These are phyloP conservation scores for Allantophomopsis lycopodina DNA, from an alignment of 2,329 filamentous ascomycete species.

Conservation along the genomic window DNA sequence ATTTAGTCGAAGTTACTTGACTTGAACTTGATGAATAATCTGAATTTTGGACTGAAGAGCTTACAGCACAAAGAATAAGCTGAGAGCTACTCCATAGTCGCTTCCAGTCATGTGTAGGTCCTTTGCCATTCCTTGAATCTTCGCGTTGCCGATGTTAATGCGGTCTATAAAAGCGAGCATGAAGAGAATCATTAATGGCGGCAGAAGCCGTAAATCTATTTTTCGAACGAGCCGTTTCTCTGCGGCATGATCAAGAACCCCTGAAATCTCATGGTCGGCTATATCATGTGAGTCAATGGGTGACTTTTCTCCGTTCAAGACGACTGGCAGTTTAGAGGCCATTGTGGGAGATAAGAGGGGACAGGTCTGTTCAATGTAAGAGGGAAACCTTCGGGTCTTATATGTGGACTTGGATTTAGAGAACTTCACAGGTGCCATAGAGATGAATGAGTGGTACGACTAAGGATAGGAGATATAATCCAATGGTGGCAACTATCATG, in stretches of 20 bases:
- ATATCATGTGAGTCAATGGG: not conserved
- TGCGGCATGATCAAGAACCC: conserved; percentile 3
- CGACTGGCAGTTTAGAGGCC: too few relatives aligned
- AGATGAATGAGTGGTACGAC: too few relatives aligned
- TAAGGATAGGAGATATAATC: too few relatives aligned
- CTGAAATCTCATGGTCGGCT: not conserved
- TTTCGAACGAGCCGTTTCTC: conserved; percentile 9
- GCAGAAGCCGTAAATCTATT: conserved; percentile 10
- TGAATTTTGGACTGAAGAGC: not conserved
- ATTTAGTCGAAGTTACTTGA: not conserved
- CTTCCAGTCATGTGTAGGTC: conserved; percentile 37
- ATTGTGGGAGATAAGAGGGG: too few relatives aligned
- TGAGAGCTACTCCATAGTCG: conserved; percentile 36
- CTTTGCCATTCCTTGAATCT: conserved; percentile 52
- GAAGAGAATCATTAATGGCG: conserved; percentile 46
- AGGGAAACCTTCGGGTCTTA: too few relatives aligned
- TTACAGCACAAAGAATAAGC: conserved; percentile 16
- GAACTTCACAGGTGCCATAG: too few relatives aligned
- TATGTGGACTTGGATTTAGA: too few relatives aligned
- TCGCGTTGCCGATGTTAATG: conserved; percentile 68
- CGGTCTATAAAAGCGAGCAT: conserved; percentile 59
- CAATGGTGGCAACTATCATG: too few relatives aligned
- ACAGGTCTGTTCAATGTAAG: too few relatives aligned
- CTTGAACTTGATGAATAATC: not conserved
- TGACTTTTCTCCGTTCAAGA: not conserved